These are phyloP conservation scores for Xanthoparmelia taractica DNA, from an alignment of 495 filamentous ascomycete genomes.

Conservation along the genomic window DNA sequence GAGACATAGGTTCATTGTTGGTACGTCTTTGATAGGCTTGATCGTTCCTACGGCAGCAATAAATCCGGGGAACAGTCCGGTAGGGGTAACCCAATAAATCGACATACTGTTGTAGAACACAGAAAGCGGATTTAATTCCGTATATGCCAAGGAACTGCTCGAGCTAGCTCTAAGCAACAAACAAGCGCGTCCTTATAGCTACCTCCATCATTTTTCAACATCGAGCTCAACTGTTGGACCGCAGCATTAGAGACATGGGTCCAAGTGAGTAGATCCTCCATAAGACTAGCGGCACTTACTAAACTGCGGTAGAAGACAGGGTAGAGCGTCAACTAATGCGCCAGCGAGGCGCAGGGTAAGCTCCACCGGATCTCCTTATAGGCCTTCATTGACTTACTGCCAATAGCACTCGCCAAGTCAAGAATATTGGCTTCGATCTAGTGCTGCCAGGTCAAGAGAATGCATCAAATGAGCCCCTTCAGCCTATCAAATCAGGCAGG, in stretches of 20 bases:
- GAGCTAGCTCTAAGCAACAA: not conserved
- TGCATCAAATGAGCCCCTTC: conserved; percentile 3
- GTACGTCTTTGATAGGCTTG: not conserved
- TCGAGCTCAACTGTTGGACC: not conserved
- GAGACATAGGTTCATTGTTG: too few relatives aligned
- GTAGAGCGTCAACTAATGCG: conserved; percentile 22
- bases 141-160: not conserved
- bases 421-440: conserved; percentile 21
- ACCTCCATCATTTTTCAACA: not conserved
- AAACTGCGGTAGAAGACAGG: conserved; percentile 1
- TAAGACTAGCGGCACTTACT: not conserved
- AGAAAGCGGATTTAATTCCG: not conserved
- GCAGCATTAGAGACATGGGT: not conserved
- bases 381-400: not conserved
- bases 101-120: too few relatives aligned
- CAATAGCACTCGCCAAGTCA: conserved; percentile 21
- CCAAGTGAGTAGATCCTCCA: not conserved
- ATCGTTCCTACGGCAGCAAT: not conserved
- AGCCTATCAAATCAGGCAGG: conserved; percentile 18
- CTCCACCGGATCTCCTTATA: not conserved
- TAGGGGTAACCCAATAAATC: too few relatives aligned
- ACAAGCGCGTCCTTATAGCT: not conserved
- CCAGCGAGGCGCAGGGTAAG: conserved; percentile 25
- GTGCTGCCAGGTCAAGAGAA: conserved; percentile 18
- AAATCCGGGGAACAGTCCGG: too few relatives aligned